Base-by-base conservation (phyloP, 1,284 basidiomycete genomes). In the Acaromyces ingoldii region DNA sequence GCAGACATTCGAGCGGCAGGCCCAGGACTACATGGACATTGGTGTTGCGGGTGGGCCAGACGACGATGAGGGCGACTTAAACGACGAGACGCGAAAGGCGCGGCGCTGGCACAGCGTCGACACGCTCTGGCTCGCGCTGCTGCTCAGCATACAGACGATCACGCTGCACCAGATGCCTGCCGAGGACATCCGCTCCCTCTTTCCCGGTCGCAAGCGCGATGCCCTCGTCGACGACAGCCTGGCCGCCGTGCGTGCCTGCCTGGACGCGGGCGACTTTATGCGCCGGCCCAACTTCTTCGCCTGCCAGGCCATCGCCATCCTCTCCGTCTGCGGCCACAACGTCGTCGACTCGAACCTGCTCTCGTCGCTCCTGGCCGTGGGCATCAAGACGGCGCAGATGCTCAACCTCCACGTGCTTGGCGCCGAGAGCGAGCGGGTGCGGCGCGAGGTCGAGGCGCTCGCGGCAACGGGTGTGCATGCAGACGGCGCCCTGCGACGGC, bases 151-250 rank as follows among this genome's bases (percentile, higher is more conserved):
- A 19, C 54, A 52, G 46, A 62, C 58, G 28, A 64, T 64, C 30
- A 58, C 62, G 26, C 55, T 64, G 9, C 62, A 64, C 45, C 62
- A 64, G 30, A 64, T 64, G 62, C 58, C 59, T 3, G 51, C 55
- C 17, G 60, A 58, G 26, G 62, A 64, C 15, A 43, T 48, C 5
- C 21, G 25, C 15, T n/a, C 25, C n/a, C 28, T 48, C 10, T 37
- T 13, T 21, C n/a, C n/a, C n/a, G 45, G 31, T n/a, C 21, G 22
- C 13, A 37, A 15, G n/a, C 47, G 28, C 11, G n/a, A 11, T 6
- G 15, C 13, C 6, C 38, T 52, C 22, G 55, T 56, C 13, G 58
- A 53, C 3, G 36, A 21, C 9, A 45, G 61, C 9, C 57, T 64
- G n/a, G 43, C 58, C 25, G 60, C 60, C 9, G 56, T 56, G n/a